Evolutionary conservation across 441 rosid genomes (phyloP), one percentile per base, ranked within the genome.

Genomic region (Euphorbia corollata): DNA sequence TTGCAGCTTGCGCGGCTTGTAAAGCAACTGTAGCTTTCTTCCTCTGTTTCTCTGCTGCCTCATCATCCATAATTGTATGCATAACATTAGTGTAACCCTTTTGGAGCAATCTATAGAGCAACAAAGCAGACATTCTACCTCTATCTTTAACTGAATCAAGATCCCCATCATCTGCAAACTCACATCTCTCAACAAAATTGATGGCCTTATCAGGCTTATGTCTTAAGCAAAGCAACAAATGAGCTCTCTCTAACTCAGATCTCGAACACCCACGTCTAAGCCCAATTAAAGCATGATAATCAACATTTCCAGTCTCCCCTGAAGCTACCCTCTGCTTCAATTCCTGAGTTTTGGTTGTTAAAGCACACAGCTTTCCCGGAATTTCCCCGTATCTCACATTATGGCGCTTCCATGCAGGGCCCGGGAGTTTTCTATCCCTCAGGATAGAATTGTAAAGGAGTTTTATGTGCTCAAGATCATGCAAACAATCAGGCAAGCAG

Each of bases 361-460:
- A 76, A 2, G 85, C 83, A 54, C 87, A 86, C 24, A 91, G 75
- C 62, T 81, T 89, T 58, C 88, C 89, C 0, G 98, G 95, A 64
- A 91, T 87, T 60, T 91, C 98, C 47, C 87, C 72, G 76, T 89
- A 91, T 34, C 80, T 73, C 18, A 89, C 87, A 4, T 85, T 75
- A 70, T 87, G 94, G 36, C 85, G 83, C 72, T 89, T 91, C 96
- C 98, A 91, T 3, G 83, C 88, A 6, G 94, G 98, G 20, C 96
- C 96, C 0, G 96, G 94, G 13, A 91, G 91, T 68, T 84, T 89
- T 74, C 92, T 68, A 13, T 91, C 96, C 0, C 98, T 81, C 69
- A 89, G 59, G 69, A 91, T 85, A 22, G 96, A 78, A 68, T 91
- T 91, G 75, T 85, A 91, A 1, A 91, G 65, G 6, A 91, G 88